Conservation (phyloP, 495 filamentous ascomycete species). For the Hypoxylon lenormandii region DNA sequence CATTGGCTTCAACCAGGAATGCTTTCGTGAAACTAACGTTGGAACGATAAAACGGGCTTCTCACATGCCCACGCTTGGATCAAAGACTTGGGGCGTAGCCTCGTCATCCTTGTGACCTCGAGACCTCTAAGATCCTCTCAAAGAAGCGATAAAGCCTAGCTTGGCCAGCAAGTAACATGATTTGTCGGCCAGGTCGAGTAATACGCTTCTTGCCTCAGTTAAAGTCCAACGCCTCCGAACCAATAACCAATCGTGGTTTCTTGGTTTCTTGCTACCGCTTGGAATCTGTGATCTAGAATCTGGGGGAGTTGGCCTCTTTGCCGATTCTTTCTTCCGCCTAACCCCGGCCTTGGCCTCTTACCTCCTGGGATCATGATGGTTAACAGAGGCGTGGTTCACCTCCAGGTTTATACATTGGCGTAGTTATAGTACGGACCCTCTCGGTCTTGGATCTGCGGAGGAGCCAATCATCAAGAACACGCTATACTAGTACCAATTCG, state of each 20-base stretch:
- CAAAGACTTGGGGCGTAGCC: slow-evolving; percentile 38
- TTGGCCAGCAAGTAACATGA: slow-evolving; percentile 19
- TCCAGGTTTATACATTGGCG: slow-evolving; percentile 28
- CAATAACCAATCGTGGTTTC: slow-evolving; percentile 20
- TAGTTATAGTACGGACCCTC: slow-evolving; percentile 22
- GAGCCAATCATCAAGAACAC: slow-evolving; percentile 39
- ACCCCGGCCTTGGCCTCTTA: slow-evolving; percentile 41
- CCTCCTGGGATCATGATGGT: slow-evolving; percentile 39
- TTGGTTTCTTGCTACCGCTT: slow-evolving; percentile 31
- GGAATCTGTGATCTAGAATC: slow-evolving; percentile 30
- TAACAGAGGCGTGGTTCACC: slow-evolving; percentile 27
- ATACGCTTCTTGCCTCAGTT: slow-evolving; percentile 18
- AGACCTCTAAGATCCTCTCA: slow-evolving; percentile 11
- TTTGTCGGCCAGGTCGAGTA: slow-evolving; percentile 25
- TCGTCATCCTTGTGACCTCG: slow-evolving; percentile 47
- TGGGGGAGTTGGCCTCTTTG: slow-evolving; percentile 43
- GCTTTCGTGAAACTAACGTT: slow-evolving; percentile 48
- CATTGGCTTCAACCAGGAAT: slow-evolving; percentile 43
- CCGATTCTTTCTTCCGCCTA: slow-evolving; percentile 45
- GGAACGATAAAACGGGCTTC: slow-evolving; percentile 40
- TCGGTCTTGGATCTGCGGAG: slow-evolving; percentile 48
- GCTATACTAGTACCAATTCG: slow-evolving; percentile 31
- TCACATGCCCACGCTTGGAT: slow-evolving; percentile 46
- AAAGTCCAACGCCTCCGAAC: background rate
- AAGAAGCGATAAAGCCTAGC: slow-evolving; percentile 11